Percentiles rank a stretch among this genome's conserved stretches.
These are phyloP conservation scores for Beauveria brongniartii DNA, from an alignment of 2,329 filamentous ascomycete genomes.

Conservation along the genomic window DNA sequence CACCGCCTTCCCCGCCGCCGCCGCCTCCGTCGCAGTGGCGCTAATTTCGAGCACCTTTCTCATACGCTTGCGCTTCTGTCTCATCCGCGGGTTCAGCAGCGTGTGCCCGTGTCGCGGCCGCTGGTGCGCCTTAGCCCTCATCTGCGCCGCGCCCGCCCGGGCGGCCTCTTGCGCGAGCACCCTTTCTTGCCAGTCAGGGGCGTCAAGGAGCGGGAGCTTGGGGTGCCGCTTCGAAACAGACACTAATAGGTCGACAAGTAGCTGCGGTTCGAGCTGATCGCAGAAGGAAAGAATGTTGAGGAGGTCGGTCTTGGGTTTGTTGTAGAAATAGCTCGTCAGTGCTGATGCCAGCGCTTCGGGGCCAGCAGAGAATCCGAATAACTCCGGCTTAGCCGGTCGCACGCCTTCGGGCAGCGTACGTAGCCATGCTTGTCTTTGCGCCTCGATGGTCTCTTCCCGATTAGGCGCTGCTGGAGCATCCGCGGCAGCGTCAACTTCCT, in stretches of 20 bases:
- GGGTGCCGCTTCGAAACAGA: conserved; percentile 35
- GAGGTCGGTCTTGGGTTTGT: conserved; percentile 29
- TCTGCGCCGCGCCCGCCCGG: background rate
- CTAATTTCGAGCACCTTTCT: conserved; percentile 26
- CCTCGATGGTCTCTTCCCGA: conserved; percentile 18
- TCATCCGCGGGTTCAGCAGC: conserved; percentile 19
- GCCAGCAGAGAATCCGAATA: conserved; percentile 31
- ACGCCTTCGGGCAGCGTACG: conserved; percentile 24
- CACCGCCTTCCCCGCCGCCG: conserved; percentile 18
- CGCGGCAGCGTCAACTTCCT: conserved; percentile 15
- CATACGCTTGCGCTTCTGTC: conserved; percentile 23
- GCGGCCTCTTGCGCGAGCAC: conserved; percentile 5
- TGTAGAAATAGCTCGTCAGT: conserved; percentile 31
- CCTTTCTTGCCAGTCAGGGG: conserved; percentile 31
- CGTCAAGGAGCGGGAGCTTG: conserved; percentile 33
- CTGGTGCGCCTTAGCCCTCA: conserved; percentile 13
- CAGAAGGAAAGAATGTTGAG: conserved; percentile 33
- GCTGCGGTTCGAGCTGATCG: conserved; percentile 32
- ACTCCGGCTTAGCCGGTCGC: conserved; percentile 26
- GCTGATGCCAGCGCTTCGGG: conserved; percentile 22
- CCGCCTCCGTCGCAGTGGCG: conserved; percentile 8
- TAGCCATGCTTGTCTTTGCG: conserved; percentile 24
- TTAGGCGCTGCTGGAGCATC: conserved; percentile 11
- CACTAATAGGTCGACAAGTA: conserved; percentile 33
- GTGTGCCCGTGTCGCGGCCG: conserved; percentile 25